Evolutionary conservation across 305 asterid genomes (phyloP), one percentile per base, ranked within the genome.

Genomic region (Fraxinus platypoda): DNA sequence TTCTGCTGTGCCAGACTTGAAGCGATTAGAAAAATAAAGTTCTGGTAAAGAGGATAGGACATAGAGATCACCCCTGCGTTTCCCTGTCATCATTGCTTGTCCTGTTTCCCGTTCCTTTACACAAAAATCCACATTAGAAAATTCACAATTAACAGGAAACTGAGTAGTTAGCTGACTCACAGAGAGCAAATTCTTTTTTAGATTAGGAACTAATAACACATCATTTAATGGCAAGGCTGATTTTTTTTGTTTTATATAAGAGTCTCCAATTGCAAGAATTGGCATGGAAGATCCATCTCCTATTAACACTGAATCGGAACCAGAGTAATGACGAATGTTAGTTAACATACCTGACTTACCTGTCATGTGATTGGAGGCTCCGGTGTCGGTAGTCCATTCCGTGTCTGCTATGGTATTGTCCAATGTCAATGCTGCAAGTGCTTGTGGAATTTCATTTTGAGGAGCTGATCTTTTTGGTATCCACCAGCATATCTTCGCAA

Each of bases 111-210:
- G 0, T 35, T 25, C 30, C 80, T 75, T 81, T 1, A 81, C 37
- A 64, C 8, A 81, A 28, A 75, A 81, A 34, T 3, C n/a, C 8
- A 6, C 34, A 38, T 75, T 17, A 81, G 84, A 38, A 74, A 81
- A 54, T 3, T 19, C 25, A 6, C 34, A 81, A 19, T 33, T 74
- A 4, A 59, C 2, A 2, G 35, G 70, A 59, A 21, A 38, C 25
- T 59, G 46, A 2, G n/a, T 2, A 0, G 76, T 81, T 5, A 74
- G 8, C n/a, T 62, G 64, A 30, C 83, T 73, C 0, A 54, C 2
- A 73, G 30, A 74, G 2, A 52, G 21, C 2, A 71, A 78, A 12
- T 70, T 80, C 5, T 2, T 71, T 2, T 8, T 80, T 2, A 73
- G n/a, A 2, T 52, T 0, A 1, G 74, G 30, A 0, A 52, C 74